A percentile compares a stretch with the other conserved stretches of the same genome.
Evolutionary conservation across 208 protist genomes (phyloP).

Genomic region (Trypanosoma avium): DNA sequence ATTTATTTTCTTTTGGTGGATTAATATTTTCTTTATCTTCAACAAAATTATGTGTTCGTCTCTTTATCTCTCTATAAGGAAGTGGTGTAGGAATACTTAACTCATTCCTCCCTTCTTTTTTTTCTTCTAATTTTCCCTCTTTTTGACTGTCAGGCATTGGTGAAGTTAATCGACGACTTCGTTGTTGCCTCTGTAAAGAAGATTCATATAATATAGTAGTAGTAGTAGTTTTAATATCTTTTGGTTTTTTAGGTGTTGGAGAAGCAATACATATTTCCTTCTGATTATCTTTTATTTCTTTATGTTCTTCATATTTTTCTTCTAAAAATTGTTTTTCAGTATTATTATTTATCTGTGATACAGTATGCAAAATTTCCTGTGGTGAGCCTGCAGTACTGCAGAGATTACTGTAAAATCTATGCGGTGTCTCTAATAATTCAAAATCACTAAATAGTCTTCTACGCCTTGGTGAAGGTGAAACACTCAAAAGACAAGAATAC

Average conservation of each 20-base stretch:
- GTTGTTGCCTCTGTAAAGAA: not conserved
- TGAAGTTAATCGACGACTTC: slow-evolving; percentile 2
- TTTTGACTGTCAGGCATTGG: slow-evolving; percentile 5
- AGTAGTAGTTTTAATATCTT: not conserved
- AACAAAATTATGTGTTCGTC: not conserved
- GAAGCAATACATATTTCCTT: too few species aligned
- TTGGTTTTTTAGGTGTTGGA: not conserved
- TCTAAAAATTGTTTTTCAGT: too few species aligned
- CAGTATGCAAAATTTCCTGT: not conserved
- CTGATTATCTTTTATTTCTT: too few species aligned
- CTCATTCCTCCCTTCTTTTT: not conserved
- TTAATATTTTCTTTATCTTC: not conserved
- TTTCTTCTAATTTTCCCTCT: not conserved
- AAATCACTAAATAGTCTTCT: not conserved
- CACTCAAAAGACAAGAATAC: not conserved
- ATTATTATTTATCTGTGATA: not conserved
- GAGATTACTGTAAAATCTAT: not conserved
- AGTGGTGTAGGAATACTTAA: not conserved
- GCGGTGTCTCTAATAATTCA: not conserved
- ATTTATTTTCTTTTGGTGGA: not conserved
- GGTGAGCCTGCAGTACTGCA: not conserved
- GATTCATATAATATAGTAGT: not conserved
- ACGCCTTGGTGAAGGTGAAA: not conserved
- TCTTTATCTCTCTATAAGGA: not conserved
- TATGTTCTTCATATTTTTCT: too few species aligned